Percentiles rank a stretch among this genome's conserved stretches.
phyloP scores from a whole-genome alignment of 306 rosid genomes.

The Carpinus viminea region DNA sequence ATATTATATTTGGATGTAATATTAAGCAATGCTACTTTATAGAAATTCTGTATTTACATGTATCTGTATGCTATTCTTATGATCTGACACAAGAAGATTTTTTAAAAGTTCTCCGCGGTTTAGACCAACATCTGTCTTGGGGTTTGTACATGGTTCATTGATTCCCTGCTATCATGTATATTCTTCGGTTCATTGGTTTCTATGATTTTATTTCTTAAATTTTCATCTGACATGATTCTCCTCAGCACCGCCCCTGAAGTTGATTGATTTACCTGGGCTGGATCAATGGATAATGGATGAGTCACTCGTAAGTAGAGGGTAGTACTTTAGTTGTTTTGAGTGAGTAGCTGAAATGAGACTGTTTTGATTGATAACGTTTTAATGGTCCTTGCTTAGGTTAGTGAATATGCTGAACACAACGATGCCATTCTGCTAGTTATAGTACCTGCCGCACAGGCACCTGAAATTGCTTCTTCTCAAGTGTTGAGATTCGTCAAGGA shows the following conservation, averaged over 20 bases:
- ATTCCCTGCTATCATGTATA: conserved; percentile 14
- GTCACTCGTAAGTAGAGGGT: conserved; percentile 62
- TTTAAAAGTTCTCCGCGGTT: conserved; percentile 8
- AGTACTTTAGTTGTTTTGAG: conserved; percentile 7
- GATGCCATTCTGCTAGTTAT: conserved; percentile 89
- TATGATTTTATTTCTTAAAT: conserved; percentile 12
- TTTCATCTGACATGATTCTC: conserved; percentile 29
- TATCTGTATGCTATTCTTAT: no score
- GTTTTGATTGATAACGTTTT: conserved; percentile 15
- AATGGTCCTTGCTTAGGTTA: conserved; percentile 56
- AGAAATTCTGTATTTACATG: no score
- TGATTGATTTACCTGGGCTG: conserved; percentile 95
- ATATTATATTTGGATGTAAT: no score
- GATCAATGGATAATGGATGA: conserved; percentile 93
- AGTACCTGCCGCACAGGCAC: conserved; percentile 91
- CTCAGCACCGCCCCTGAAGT: conserved; percentile 93
- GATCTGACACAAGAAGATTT: no score
- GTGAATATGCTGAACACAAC: conserved; percentile 90
- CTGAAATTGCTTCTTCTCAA: conserved; percentile 83
- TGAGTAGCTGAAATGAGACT: neutral
- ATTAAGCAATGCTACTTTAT: no score
- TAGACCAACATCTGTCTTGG: neutral
- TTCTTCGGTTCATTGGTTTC: neutral
- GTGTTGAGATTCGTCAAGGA: conserved; percentile 86
- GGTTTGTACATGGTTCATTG: neutral